These are phyloP conservation scores for Pelargonium cotyledonis DNA, from an alignment of 441 rosid genomes.

Conservation along the genomic window DNA sequence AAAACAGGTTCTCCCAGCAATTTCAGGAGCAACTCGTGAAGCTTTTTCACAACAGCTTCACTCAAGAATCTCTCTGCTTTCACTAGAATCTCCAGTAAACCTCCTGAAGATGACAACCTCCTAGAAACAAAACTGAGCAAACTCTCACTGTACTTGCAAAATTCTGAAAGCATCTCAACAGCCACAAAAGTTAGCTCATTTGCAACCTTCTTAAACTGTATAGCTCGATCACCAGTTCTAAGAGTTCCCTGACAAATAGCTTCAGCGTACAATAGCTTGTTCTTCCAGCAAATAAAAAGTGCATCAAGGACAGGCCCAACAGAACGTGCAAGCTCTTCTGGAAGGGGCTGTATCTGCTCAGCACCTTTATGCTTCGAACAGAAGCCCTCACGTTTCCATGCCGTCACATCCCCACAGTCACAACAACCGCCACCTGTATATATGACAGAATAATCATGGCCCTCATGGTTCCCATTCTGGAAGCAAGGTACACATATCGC, in stretches of 20 bases:
- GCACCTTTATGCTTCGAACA: slow-evolving; percentile 92
- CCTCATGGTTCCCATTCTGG: slow-evolving; percentile 67
- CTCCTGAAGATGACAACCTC: slow-evolving; percentile 46
- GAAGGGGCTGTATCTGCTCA: slow-evolving; percentile 89
- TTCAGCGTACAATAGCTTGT: slow-evolving; percentile 52
- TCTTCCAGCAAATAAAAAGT: slow-evolving; percentile 58
- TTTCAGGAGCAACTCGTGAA: slow-evolving; percentile 77
- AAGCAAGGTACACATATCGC: slow-evolving; percentile 96
- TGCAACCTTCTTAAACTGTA: slow-evolving; percentile 36
- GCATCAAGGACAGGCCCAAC: slow-evolving; percentile 78
- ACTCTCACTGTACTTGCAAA: slow-evolving; percentile 78
- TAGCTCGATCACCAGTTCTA: slow-evolving; percentile 28
- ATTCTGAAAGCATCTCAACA: slow-evolving; percentile 82
- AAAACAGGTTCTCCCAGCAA: slow-evolving; percentile 86
- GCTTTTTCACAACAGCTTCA: slow-evolving; percentile 46
- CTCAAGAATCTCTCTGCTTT: slow-evolving; percentile 73
- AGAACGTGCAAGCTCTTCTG: slow-evolving; percentile 54
- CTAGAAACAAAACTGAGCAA: slow-evolving; percentile 84
- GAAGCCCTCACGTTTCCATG: slow-evolving; percentile 93
- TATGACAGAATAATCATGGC: slow-evolving; percentile 76
- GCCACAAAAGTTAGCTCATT: slow-evolving; percentile 62
- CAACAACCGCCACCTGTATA: slow-evolving; percentile 94
- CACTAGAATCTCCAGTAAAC: slow-evolving; percentile 67
- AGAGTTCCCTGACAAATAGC: slow-evolving; percentile 31
- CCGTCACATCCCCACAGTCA: slow-evolving; percentile 96